Evolutionary conservation across 2,329 filamentous ascomycete species (phyloP).

Genomic region (Annulohypoxylon truncatum): DNA sequence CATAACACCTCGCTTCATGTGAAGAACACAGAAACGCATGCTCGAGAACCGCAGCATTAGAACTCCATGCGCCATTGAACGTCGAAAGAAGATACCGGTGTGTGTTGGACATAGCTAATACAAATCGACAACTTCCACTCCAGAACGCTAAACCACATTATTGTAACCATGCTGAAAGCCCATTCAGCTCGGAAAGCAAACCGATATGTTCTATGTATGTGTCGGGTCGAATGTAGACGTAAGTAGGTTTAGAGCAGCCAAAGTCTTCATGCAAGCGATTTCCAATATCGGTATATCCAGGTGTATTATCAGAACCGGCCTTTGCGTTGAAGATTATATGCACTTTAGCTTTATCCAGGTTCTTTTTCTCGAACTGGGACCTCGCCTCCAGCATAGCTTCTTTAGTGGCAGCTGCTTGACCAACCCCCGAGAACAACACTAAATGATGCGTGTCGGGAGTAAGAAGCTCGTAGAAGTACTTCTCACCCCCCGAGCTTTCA

Average conservation of each 20-base stretch:
- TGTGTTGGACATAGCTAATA: background rate
- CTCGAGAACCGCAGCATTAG: background rate
- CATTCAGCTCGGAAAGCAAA: conserved; percentile 30
- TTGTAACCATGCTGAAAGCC: conserved; percentile 18
- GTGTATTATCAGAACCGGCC: background rate
- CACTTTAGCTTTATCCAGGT: conserved; percentile 30
- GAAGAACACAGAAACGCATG: background rate
- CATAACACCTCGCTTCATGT: conserved; percentile 3
- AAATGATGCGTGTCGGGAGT: conserved; percentile 42
- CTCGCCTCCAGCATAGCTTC: conserved; percentile 32
- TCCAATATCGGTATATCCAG: conserved; percentile 41
- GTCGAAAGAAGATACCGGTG: background rate
- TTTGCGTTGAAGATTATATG: conserved; percentile 40
- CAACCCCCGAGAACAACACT: conserved; percentile 46
- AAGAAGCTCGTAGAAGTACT: conserved; percentile 43
- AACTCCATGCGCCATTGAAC: background rate
- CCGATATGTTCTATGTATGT: conserved; percentile 48
- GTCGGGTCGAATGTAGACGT: conserved; percentile 48
- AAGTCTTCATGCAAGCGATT: conserved; percentile 42
- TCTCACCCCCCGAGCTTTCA: conserved; percentile 28
- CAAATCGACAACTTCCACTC: background rate
- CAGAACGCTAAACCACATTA: background rate
- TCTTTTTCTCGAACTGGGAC: conserved; percentile 9
- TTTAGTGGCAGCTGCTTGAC: conserved; percentile 24
- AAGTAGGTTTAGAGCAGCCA: conserved; percentile 41